A percentile compares a stretch with the other conserved stretches of the same genome.
Conservation (phyloP, 2,329 filamentous ascomycete species). For the Rhytidhysteron rufulum region DNA sequence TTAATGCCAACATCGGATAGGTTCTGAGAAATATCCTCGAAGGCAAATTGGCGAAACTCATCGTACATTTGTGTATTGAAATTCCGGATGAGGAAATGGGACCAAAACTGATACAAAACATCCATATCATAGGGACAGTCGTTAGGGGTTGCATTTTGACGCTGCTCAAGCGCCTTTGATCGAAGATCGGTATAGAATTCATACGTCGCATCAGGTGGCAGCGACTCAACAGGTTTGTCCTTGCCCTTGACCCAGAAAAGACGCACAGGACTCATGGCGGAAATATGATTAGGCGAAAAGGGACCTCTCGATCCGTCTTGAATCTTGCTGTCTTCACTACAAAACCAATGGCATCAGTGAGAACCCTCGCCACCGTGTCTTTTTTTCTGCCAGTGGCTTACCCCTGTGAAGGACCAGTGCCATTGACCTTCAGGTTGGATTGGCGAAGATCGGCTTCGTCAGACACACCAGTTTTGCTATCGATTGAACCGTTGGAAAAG, state of each 20-base stretch:
- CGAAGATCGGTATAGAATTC: constrained; percentile 49
- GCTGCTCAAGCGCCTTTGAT: constrained; percentile 49
- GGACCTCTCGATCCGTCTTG: constrained; percentile 17
- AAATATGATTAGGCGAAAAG: constrained; percentile 11
- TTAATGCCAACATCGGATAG: constrained; percentile 55
- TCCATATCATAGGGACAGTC: constrained; percentile 57
- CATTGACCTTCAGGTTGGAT: constrained; percentile 32
- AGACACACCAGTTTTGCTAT: constrained; percentile 47
- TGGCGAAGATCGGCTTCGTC: constrained; percentile 44
- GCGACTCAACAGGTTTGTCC: constrained; percentile 38
- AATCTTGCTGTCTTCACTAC: constrained; percentile 19
- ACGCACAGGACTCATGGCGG: constrained; percentile 16
- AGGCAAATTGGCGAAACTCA: constrained; percentile 65
- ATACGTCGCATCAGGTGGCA: constrained; percentile 43
- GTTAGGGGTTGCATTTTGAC: constrained; percentile 40
- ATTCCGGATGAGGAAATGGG: constrained; percentile 66
- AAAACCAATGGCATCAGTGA: constrained; percentile 17
- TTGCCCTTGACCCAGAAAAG: constrained; percentile 52
- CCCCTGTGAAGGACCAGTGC: constrained; percentile 26
- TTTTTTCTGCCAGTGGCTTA: constrained; percentile 20
- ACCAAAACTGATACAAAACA: constrained; percentile 71
- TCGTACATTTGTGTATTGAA: constrained; percentile 74
- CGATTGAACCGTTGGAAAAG: constrained; percentile 55
- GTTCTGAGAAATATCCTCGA: constrained; percentile 57
- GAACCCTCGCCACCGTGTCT: constrained; percentile 7